Evolutionary conservation across 805 yeast species (phyloP), one percentile per base, ranked within the genome.

Genomic region (Blastobotrys chiropterorum): DNA sequence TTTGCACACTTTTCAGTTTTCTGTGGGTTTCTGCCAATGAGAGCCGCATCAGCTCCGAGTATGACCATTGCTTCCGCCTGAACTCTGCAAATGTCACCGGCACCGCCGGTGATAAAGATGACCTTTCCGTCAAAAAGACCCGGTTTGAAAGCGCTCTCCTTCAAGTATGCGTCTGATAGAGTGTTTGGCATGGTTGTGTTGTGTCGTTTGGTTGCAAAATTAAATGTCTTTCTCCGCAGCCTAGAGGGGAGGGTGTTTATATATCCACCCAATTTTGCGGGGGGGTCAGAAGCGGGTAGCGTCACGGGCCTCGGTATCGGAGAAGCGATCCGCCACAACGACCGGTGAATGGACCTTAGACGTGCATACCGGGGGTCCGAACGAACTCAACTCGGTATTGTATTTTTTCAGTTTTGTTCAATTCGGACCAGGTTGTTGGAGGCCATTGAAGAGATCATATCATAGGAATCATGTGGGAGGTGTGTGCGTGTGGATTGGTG

Each of bases 1-100:
- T 66, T 61, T 1, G 95, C 95, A 0, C 85, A 90, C 40, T 67
- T 59, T 50, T 72, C 76, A 0, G 96, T 86, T 59, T 83, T 85
- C 44, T 73, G 79, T 30, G 64, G 71, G 61, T 84, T 83, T 63
- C 97, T 78, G 2, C 98, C 97, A 26, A 92, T 67, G 44, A 92
- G 85, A 3, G 86, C 86, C 14, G 95, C 96, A 62, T 87, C 75
- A 50, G 96, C 94, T 3, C 98, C 98, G 8, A 92, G 71, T 15
- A 80, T 69, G 2, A 89, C 85, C 69, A 92, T 57, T 0, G 96
- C 96, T 65, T 87, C 95, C 0, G 86, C 80, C 67, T 90, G 97
- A 3, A 86, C 92, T 46, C 94, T 74, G 67, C 97, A 90, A 51
- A 92, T 90, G n/a, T 96, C 82, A 11, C 97, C 97, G 1, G 97